Conservation (phyloP, 2,329 filamentous ascomycete genomes). For the Claviceps pusilla region DNA sequence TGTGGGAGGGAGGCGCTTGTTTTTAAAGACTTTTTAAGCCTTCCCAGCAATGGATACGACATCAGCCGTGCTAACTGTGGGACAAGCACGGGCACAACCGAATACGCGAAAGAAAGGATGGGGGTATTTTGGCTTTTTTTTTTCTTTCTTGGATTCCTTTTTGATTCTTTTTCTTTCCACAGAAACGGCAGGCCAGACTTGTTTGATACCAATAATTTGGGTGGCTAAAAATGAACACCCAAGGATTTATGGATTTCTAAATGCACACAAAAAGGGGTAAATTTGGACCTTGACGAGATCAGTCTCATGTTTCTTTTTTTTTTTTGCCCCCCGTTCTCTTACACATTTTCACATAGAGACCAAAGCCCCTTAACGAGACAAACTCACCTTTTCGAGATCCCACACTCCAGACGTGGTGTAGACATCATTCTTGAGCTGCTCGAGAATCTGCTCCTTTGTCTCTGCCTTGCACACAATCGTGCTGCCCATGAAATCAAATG, state of each 20-base stretch:
- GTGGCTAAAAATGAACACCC: neutral
- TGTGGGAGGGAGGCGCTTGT: neutral
- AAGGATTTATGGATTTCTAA: conserved; percentile 15
- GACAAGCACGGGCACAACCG: neutral
- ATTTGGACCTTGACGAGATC: conserved; percentile 25
- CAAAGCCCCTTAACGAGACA: neutral
- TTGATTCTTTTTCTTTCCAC: neutral
- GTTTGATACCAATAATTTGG: conserved; percentile 4
- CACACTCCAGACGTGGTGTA: conserved; percentile 62
- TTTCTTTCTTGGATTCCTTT: neutral
- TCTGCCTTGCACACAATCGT: conserved; percentile 52
- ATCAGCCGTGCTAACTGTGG: neutral
- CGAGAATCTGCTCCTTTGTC: conserved; percentile 53
- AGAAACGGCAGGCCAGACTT: neutral
- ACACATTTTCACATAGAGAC: neutral
- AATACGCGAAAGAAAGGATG: neutral
- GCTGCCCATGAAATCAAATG: conserved; percentile 59
- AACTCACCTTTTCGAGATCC: conserved; percentile 53
- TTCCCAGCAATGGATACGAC: neutral
- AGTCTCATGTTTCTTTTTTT: neutral
- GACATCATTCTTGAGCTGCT: conserved; percentile 53
- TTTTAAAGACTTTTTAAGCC: neutral
- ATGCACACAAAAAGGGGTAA: conserved; percentile 32
- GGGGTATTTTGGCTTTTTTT: neutral
- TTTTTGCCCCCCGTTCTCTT: neutral